phyloP scores from a whole-genome alignment of 768 basidiomycete species.

The Suillus paluster region DNA sequence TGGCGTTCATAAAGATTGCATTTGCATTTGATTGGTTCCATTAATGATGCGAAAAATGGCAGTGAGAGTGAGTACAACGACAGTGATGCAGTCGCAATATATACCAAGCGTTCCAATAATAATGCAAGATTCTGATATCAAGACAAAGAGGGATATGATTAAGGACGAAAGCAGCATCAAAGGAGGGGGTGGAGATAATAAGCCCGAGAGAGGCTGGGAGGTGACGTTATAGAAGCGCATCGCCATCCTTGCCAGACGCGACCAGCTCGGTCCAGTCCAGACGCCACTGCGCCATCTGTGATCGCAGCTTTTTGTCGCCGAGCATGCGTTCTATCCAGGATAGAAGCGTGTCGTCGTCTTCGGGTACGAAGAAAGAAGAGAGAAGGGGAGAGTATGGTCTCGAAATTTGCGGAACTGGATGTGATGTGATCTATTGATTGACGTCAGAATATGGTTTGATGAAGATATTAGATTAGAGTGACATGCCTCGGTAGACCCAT shows the following conservation, averaged over 20 bases:
- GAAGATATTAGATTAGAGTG: background rate
- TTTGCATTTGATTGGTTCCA: conserved; percentile 5
- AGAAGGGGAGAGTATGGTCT: conserved; percentile 89
- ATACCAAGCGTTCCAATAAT: conserved; percentile 6
- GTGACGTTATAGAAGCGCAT: conserved; percentile 56
- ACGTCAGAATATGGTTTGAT: conserved; percentile 10
- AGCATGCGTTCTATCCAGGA: conserved; percentile 75
- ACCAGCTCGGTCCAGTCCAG: conserved; percentile 79
- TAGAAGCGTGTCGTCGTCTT: conserved; percentile 84
- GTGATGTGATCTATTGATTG: conserved; percentile 75
- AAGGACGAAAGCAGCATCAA: background rate
- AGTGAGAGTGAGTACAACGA: conserved; percentile 9
- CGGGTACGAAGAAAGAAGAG: conserved; percentile 94
- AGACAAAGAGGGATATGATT: background rate
- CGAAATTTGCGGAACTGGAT: conserved; percentile 79
- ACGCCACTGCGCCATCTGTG: conserved; percentile 77
- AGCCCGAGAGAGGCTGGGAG: background rate
- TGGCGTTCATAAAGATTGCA: background rate
- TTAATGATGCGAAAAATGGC: conserved; percentile 6
- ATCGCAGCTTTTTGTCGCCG: conserved; percentile 65
- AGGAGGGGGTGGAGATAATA: background rate
- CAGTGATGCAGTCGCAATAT: background rate
- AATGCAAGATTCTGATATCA: conserved; percentile 1
- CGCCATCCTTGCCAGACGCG: conserved; percentile 60
- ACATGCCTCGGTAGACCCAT: conserved; percentile 86